Percentiles rank a stretch among this genome's conserved stretches.
Conservation (phyloP, 805 yeast species). For the Pichia pseudocactophila region DNA sequence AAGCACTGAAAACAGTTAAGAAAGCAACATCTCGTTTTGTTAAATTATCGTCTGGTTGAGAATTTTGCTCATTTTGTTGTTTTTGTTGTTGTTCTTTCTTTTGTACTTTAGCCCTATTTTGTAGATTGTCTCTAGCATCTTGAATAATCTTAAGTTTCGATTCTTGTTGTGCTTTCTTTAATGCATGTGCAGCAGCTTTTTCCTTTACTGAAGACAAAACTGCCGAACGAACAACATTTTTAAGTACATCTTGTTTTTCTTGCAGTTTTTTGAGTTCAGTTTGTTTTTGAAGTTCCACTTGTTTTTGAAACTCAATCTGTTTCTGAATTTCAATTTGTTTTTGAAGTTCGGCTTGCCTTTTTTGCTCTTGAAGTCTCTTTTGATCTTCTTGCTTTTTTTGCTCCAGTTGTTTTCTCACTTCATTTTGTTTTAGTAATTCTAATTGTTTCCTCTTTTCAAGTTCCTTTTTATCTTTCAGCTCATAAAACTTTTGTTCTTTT, state of each 20-base stretch:
- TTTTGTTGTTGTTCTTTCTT: slow-evolving; percentile 4
- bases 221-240: not conserved
- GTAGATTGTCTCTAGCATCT: slow-evolving; percentile 10
- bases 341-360: not conserved
- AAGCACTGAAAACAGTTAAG: slow-evolving; percentile 20
- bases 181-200: not conserved
- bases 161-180: slow-evolving; percentile 2
- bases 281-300: not conserved
- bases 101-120: not conserved
- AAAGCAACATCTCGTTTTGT: slow-evolving; percentile 16
- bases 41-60: slow-evolving; percentile 1
- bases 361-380: slow-evolving; percentile 2
- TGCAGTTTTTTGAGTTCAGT: not conserved
- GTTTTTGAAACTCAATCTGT: not conserved
- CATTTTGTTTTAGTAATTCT: too few species aligned
- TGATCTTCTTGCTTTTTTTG: slow-evolving; percentile 4
- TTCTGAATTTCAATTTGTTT: not conserved
- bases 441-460: not conserved
- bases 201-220: not conserved
- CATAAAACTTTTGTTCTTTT: not conserved
- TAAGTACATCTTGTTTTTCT: not conserved
- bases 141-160: slow-evolving; percentile 7
- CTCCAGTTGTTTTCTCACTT: not conserved
- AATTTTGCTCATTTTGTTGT: not conserved
- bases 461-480: not conserved